Evolutionary conservation across 129 eudicot species (phyloP), one percentile per base, ranked within the genome.

Genomic region (Apium graveolens): DNA sequence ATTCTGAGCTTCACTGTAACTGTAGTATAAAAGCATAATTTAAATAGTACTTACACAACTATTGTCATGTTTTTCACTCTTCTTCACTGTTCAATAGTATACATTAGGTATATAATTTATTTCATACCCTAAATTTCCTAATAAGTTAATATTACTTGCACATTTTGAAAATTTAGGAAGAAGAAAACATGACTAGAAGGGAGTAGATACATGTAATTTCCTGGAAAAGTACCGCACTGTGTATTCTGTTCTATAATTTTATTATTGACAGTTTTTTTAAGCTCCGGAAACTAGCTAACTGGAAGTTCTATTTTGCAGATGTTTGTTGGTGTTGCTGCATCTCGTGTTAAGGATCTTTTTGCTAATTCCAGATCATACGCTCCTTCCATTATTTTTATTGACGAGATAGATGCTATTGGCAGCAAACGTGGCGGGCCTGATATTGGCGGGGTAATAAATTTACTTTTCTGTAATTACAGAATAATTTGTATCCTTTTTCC

Each of bases 401-500:
- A 94, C 55, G 98, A 94, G 86, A 94, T 94, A 77, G 98, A 94
- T 84, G 98, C 98, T 76, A 94, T 94, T 80, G 98, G 98, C 73
- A 88, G 98, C 82, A 91, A 91, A 88, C 97, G 98, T 84, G 98
- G 98, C 76, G 98, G 98, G 73, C 98, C 98, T 74, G 98, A 94
- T 86, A 85, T 94, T 77, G 98, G 98, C 76, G 97, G 97, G 93
- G 98, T 92, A 91, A 65, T 48, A 57, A 68, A 81, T 62, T 20
- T 51, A 41, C 24, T 78, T 79, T 43, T 81, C 62, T 7, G 11
- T 24, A 20, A 55, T 55, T 55, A 27, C 65, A 55, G 44, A 72
- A 49, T 39, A 9, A 37, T 24, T 27, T 70, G n/a, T 38, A 57
- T 35, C 53, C 60, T 35, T 63, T 35, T 45, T 7, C 49, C 39